phyloP scores from a whole-genome alignment of 495 filamentous ascomycete species.

The Cudoniella acicularis region DNA sequence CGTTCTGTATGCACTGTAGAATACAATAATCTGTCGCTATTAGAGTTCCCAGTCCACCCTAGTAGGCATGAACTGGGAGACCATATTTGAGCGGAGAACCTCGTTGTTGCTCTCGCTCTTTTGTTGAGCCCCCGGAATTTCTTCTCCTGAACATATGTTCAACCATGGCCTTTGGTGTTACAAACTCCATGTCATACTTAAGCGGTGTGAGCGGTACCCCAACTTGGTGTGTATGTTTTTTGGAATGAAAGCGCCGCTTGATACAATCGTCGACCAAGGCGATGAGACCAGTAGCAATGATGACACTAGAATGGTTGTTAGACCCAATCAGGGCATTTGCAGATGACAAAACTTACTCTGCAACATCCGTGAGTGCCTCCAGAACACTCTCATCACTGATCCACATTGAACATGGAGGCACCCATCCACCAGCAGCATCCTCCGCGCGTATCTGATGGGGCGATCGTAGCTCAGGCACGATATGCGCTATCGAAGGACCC shows the following conservation, averaged over 20 bases:
- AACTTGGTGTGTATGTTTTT: conserved; percentile 17
- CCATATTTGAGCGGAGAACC: conserved; percentile 13
- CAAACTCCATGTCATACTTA: conserved; percentile 23
- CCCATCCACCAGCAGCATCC: conserved; percentile 78
- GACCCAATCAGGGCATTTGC: not conserved
- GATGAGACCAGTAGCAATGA: conserved; percentile 86
- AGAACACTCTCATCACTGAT: conserved; percentile 71
- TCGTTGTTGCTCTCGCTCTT: conserved; percentile 11
- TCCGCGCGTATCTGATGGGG: conserved; percentile 69
- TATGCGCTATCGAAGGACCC: conserved; percentile 67
- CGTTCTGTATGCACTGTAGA: not conserved
- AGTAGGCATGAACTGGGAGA: conserved; percentile 6
- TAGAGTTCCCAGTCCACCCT: not conserved
- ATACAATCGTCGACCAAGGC: conserved; percentile 84
- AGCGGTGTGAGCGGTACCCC: conserved; percentile 19
- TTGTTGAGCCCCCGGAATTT: conserved; percentile 15
- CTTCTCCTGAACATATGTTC: conserved; percentile 25
- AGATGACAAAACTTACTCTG: conserved; percentile 70
- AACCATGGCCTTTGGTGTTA: conserved; percentile 22
- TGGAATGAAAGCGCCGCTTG: conserved; percentile 22
- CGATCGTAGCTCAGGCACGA: conserved; percentile 76
- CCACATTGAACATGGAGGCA: conserved; percentile 86
- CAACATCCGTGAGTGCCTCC: conserved; percentile 69
- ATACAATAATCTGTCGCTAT: conserved; percentile 5
- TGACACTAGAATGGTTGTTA: conserved; percentile 55